Evolutionary conservation across 192 early-diverging fungal species (phyloP).

Genomic region (Haplosporangium gracile): DNA sequence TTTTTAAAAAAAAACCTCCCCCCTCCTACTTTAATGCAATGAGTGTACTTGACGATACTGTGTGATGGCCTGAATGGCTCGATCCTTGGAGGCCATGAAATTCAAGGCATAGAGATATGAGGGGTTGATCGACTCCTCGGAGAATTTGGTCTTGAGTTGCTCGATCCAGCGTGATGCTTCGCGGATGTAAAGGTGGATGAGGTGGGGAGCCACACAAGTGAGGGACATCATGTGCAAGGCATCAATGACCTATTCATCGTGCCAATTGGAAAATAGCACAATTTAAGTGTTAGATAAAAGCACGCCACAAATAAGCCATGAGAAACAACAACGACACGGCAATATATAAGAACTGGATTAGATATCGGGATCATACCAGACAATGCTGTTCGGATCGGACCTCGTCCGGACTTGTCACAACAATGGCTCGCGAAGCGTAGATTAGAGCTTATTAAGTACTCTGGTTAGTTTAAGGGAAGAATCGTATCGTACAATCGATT

Average conservation of each 20-base stretch:
- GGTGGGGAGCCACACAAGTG: conserved; percentile 2
- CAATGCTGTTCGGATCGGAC: conserved; percentile 6
- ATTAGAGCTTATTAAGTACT: conserved; percentile 9
- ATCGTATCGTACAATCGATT: neutral
- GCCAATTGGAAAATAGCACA: neutral
- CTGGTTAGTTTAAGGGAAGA: neutral
- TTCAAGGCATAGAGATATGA: conserved; percentile 10
- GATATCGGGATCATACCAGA: neutral
- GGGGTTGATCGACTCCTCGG: neutral
- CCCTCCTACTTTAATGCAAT: neutral
- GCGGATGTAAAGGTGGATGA: conserved; percentile 29
- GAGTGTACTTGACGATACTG: conserved; percentile 3
- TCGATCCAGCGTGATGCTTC: conserved; percentile 29
- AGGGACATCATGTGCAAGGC: conserved; percentile 30
- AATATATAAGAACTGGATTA: neutral
- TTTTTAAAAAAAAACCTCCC: neutral
- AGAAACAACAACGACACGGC: neutral
- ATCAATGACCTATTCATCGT: conserved; percentile 19
- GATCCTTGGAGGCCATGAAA: conserved; percentile 15
- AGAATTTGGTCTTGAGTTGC: conserved; percentile 12
- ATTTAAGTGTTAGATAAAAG: neutral
- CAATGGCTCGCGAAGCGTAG: conserved; percentile 7
- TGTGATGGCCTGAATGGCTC: conserved; percentile 18
- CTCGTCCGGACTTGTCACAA: neutral
- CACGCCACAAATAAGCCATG: neutral